A percentile compares a stretch with the other conserved stretches of the same genome.
Evolutionary conservation across 352 stramenopile species (phyloP).

Genomic region (Elongisporangium anandrum): DNA sequence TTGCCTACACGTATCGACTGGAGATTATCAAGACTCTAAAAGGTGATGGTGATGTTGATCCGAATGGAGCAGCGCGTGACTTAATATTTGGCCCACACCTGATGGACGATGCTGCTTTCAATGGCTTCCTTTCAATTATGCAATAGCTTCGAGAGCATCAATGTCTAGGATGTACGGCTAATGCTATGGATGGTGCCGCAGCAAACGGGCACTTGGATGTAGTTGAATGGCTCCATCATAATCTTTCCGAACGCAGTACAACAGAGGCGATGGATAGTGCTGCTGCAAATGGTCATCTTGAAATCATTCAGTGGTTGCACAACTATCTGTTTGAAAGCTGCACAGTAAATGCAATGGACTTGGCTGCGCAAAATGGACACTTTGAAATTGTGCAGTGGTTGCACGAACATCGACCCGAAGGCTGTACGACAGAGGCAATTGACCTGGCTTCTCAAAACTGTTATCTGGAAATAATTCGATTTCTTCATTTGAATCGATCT

Average conservation of each 20-base stretch:
- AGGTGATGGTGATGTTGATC: too few relatives aligned
- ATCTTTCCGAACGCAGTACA: conserved; percentile 21
- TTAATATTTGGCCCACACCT: too few relatives aligned
- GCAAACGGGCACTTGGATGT: conserved; percentile 20
- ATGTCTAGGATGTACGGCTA: conserved; percentile 8
- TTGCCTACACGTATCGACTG: too few relatives aligned
- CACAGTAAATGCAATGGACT: conserved; percentile 12
- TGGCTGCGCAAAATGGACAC: conserved; percentile 26
- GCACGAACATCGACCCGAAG: conserved; percentile 11
- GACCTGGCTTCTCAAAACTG: too few relatives aligned
- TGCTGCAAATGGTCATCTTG: conserved; percentile 14
- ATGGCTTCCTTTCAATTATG: too few relatives aligned
- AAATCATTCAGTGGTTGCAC: conserved; percentile 21
- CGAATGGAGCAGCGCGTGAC: too few relatives aligned
- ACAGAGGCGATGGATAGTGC: conserved; percentile 18
- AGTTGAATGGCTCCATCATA: conserved; percentile 21
- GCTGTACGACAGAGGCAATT: neutral
- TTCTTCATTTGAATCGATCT: too few relatives aligned
- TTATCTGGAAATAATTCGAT: too few relatives aligned
- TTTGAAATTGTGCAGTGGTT: conserved; percentile 19
- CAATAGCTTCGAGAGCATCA: neutral
- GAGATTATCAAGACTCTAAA: too few relatives aligned
- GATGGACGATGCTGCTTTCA: too few relatives aligned
- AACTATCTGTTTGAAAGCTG: conserved; percentile 20
- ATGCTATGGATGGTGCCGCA: conserved; percentile 25